Evolutionary conservation across 2,329 filamentous ascomycete genomes (phyloP), one percentile per base, ranked within the genome.

Genomic region (Fusarium marasasianum): DNA sequence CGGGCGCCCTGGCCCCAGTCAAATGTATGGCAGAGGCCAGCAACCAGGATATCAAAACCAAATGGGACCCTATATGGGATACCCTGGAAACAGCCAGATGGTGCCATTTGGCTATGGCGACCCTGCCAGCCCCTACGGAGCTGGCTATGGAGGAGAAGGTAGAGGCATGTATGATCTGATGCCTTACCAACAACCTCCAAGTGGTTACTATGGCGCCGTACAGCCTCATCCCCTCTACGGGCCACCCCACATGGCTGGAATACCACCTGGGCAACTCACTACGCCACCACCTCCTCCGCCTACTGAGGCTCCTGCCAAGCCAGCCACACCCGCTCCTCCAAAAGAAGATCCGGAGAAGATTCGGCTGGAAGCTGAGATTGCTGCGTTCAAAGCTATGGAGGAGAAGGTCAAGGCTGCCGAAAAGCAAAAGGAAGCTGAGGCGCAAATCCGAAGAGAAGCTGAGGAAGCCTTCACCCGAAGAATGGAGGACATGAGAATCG

Each of bases 331-430:
- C 65, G 82, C 82, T 20, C 79, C 80, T 18, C 78, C 77, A 9
- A 78, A 79, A 37, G 88, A 79, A 22, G 89, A 92, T 60, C 86
- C 88, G 4, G 88, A 92, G 63, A 90, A 90, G 76, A 84, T 92
- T 71, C 84, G 85, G n/a, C 86, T 92, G 64, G 87, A 91, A 70
- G 86, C 89, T 71, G 87, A 92, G 75, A 81, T 93, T 22, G 85
- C 86, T 18, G 82, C 83, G 15, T 84, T 89, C 48, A 85, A 89
- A 70, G 82, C 81, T 8, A 84, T 84, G 37, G 82, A 86, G 64
- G 85, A 84, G 37, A 83, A 81, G 71, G 83, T 82, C 68, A 86
- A 86, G 59, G 85, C 85, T 17, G 84, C 83, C 15, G 84, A 86
- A 40, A 84, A 81, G 75, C 82, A 85, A 63, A 81, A 81, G 9